Base-by-base conservation (phyloP, 1,284 basidiomycete genomes). In the Phylloporus sp. region DNA sequence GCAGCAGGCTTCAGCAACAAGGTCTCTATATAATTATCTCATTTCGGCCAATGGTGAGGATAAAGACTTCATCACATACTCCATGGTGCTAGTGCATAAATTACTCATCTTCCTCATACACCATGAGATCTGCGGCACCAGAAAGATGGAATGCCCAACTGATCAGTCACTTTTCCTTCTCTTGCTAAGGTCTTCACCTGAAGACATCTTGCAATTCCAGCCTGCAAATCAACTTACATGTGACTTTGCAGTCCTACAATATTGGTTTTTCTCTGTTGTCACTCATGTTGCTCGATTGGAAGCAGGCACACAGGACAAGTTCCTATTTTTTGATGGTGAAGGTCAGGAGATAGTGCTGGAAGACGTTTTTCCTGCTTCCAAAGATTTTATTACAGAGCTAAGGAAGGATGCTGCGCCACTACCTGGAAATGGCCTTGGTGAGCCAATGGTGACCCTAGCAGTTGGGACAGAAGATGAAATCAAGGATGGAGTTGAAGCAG, bases 71-170 rank as follows among this genome's bases (percentile, higher is more conserved):
- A 37, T 40, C 26, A 6, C 15, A 12, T 32, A 29, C 29, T 34
- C 22, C 5, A 7, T 51, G 4, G 17, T 51, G 15, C 28, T 49
- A 8, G 12, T 49, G 2, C 28, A 53, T n/a, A 6, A 26, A 13
- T 8, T 53, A 24, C n/a, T 53, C 11, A 34, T 65, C 24, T 60
- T 55, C 20, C 22, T 65, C 22, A 49, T 64, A 8, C 46, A 55
- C 15, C 61, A 64, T 6, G 31, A 52, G 11, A 63, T 65, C 8
- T 49, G 32, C 31, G 46, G 44, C 11, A 50, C 54, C 1, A 3
- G 47, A 15, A 54, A 64, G 31, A 65, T 65, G 57, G 62, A 64
- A 28, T 49, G 47, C 17, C 47, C 28, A 31, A 49, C 47, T 18
- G 47, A 49, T 18, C 47, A 49, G 15, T 29, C 47, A 29, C 47